Evolutionary conservation across 23 red algal species (phyloP).

Genomic region (Gracilariopsis chorda): DNA sequence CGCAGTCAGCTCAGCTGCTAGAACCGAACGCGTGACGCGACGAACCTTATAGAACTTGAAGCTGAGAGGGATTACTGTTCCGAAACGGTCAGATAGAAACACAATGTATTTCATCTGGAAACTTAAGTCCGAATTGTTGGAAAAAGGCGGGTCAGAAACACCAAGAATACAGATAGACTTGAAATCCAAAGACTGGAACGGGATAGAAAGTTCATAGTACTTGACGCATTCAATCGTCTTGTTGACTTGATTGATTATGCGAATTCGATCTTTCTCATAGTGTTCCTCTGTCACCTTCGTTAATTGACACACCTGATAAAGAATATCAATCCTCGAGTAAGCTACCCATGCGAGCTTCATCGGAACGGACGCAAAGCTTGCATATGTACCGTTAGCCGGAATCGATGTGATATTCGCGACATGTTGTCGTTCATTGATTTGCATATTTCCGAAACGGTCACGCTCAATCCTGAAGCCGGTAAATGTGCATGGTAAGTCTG

Average conservation of each 20-base stretch:
- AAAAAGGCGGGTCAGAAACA: not conserved
- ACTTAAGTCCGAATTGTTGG: not conserved
- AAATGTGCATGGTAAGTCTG: not conserved
- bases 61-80: not conserved
- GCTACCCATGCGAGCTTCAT: slow-evolving; percentile 30
- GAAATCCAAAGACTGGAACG: not conserved
- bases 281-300: not conserved
- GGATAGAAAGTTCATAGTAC: not conserved
- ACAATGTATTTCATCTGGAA: not conserved
- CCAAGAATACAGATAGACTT: not conserved
- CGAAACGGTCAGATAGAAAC: not conserved
- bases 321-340: not conserved
- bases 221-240: not conserved
- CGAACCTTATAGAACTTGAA: not conserved
- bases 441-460: not conserved
- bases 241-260: not conserved
- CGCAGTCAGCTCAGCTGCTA: not conserved
- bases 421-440: not conserved
- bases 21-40: not conserved
- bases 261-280: not conserved
- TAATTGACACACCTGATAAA: slow-evolving; percentile 12
- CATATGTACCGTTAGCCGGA: not conserved
- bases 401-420: not conserved
- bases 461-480: not conserved
- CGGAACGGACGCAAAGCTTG: not conserved